Evolutionary conservation across 768 basidiomycete genomes (phyloP).

Genomic region (Xerocomus potaroensis): DNA sequence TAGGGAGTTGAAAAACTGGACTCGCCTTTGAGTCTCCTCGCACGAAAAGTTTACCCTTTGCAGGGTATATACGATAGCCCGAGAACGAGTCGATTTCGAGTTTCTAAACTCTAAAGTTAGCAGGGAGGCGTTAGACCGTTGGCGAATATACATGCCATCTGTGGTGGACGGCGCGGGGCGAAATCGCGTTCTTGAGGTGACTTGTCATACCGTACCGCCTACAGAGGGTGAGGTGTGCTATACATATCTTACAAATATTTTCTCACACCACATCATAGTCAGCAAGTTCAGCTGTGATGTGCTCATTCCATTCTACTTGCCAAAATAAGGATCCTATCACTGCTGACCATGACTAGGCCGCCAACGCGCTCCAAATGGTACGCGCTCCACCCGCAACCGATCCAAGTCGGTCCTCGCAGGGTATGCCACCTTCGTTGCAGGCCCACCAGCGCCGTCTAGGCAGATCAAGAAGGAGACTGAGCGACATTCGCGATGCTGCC

Average conservation of each 20-base stretch:
- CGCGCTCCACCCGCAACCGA: constrained; percentile 26
- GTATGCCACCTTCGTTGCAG: constrained; percentile 17
- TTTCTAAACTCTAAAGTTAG: constrained; percentile 53
- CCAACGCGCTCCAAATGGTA: constrained; percentile 43
- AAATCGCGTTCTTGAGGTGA: too few relatives aligned
- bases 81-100: constrained; percentile 99
- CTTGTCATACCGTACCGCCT: too few relatives aligned
- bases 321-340: too few relatives aligned
- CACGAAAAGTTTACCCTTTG: constrained; percentile 94
- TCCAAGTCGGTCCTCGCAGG: constrained; percentile 10
- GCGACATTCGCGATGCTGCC: constrained; percentile 78
- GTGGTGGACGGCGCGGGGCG: too few relatives aligned
- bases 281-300: too few relatives aligned
- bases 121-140: background rate
- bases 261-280: too few relatives aligned
- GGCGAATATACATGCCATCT: constrained; percentile 24
- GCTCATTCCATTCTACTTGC: too few relatives aligned
- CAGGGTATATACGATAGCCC: constrained; percentile 96
- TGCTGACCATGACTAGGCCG: too few relatives aligned
- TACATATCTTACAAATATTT: too few relatives aligned
- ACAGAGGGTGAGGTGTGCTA: too few relatives aligned
- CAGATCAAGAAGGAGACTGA: constrained; percentile 64
- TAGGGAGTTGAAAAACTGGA: background rate
- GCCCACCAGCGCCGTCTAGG: constrained; percentile 53
- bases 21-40: constrained; percentile 93